Evolutionary conservation across 2,329 filamentous ascomycete species (phyloP).

Genomic region (Sphaerulina populicola): DNA sequence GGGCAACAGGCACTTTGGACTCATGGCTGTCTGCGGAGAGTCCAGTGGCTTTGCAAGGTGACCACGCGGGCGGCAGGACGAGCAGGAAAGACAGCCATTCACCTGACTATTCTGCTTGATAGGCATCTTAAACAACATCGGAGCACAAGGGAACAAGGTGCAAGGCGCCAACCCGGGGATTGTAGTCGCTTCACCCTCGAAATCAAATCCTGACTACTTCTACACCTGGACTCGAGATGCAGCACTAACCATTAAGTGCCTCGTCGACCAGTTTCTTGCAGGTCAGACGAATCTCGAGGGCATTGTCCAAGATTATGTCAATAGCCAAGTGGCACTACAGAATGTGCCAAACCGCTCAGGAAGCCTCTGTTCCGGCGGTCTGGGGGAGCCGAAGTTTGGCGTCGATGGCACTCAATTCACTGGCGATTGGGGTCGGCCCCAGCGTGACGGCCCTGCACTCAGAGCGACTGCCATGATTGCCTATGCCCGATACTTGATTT

Average conservation of each 20-base stretch:
- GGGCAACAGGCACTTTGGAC: conserved; percentile 20
- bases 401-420: conserved; percentile 48
- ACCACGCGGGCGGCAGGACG: neutral
- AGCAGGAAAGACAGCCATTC: no score
- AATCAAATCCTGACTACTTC: conserved; percentile 53
- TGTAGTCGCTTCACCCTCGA: conserved; percentile 50
- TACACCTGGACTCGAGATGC: conserved; percentile 74
- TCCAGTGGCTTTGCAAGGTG: conserved; percentile 41
- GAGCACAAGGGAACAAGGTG: conserved; percentile 43
- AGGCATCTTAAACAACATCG: conserved; percentile 49
- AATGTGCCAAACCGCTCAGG: conserved; percentile 62
- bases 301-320: conserved; percentile 60
- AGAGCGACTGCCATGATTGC: conserved; percentile 64
- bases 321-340: conserved; percentile 58
- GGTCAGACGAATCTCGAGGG: conserved; percentile 49
- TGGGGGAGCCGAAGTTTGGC: conserved; percentile 68
- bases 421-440: conserved; percentile 64
- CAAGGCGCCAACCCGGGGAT: conserved; percentile 44
- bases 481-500: conserved; percentile 64
- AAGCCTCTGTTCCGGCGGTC: conserved; percentile 41
- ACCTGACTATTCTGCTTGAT: neutral
- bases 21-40: conserved; percentile 40
- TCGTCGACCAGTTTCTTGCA: conserved; percentile 58
- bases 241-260: conserved; percentile 58
- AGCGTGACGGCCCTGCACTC: conserved; percentile 70